These are phyloP conservation scores for Tetrapisispora pingtungensis DNA, from an alignment of 805 yeast species.

Conservation along the genomic window DNA sequence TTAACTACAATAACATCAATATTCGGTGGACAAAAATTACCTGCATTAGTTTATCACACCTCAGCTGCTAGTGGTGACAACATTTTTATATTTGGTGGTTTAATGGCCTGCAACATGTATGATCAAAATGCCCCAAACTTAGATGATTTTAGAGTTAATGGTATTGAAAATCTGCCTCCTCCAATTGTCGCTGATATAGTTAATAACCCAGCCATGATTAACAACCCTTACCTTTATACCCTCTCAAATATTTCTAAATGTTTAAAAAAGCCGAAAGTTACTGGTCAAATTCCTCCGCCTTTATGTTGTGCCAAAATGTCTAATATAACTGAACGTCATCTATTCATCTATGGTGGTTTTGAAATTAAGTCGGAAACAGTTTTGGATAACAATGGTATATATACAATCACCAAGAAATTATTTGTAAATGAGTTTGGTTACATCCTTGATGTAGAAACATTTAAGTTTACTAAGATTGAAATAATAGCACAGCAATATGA, in stretches of 20 bases:
- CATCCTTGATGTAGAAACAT: conserved; percentile 44
- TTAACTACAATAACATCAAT: conserved; percentile 21
- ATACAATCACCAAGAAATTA: conserved; percentile 33
- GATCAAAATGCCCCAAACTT: conserved; percentile 27
- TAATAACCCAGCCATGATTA: conserved; percentile 34
- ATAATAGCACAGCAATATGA: conserved; percentile 28
- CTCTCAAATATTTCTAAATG: conserved; percentile 34
- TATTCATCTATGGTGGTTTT: conserved; percentile 65
- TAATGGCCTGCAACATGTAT: conserved; percentile 22
- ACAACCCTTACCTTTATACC: conserved; percentile 31
- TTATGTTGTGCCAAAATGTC: conserved; percentile 40
- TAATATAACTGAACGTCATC: conserved; percentile 44
- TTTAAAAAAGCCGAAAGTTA: conserved; percentile 25
- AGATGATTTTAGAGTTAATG: conserved; percentile 29
- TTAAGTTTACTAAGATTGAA: conserved; percentile 40
- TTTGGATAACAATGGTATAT: conserved; percentile 27
- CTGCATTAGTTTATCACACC: conserved; percentile 37
- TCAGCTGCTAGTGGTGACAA: conserved; percentile 31
- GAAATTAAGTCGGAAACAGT: conserved; percentile 31
- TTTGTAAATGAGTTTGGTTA: conserved; percentile 45
- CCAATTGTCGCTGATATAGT: conserved; percentile 37
- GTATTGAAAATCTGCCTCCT: conserved; percentile 35
- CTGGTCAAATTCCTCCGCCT: conserved; percentile 43
- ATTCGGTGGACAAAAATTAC: conserved; percentile 33
- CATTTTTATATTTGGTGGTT: conserved; percentile 40